Conservation (phyloP, 1,284 basidiomycete genomes). For the Phellopilus nigrolimitatus region DNA sequence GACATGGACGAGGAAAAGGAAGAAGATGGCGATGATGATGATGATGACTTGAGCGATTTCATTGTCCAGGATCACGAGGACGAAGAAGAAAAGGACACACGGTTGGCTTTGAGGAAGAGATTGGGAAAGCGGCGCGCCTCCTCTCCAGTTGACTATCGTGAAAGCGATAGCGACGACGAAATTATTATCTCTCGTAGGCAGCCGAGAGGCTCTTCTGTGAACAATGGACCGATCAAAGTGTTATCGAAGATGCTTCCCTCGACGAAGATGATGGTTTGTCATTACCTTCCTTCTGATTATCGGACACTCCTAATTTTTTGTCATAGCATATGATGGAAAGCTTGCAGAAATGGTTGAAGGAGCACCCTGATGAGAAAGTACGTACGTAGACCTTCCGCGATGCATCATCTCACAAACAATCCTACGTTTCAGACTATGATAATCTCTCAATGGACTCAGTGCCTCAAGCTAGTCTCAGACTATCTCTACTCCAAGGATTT, state of each 20-base stretch:
- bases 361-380: slow-evolving; percentile 56
- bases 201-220: slow-evolving; percentile 25
- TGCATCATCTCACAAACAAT: slow-evolving; percentile 10
- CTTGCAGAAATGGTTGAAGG: slow-evolving; percentile 35
- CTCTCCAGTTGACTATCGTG: slow-evolving; percentile 38
- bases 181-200: slow-evolving; percentile 37
- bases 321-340: slow-evolving; percentile 51
- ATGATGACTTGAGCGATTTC: slow-evolving; percentile 47
- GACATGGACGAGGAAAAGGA: slow-evolving; percentile 33
- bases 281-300: not conserved
- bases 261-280: slow-evolving; percentile 57
- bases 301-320: slow-evolving; percentile 4
- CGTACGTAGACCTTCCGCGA: not conserved
- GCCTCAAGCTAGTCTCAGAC: slow-evolving; percentile 48
- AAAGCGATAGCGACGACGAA: slow-evolving; percentile 34
- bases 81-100: slow-evolving; percentile 41
- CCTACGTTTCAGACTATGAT: slow-evolving; percentile 40
- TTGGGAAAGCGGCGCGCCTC: slow-evolving; percentile 27
- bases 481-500: slow-evolving; percentile 48
- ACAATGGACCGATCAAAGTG: slow-evolving; percentile 30
- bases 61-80: slow-evolving; percentile 46
- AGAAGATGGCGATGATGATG: slow-evolving; percentile 35
- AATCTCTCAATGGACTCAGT: slow-evolving; percentile 59
- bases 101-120: slow-evolving; percentile 34
- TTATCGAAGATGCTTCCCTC: slow-evolving; percentile 52